These are phyloP conservation scores for Magnolia sinica DNA, from an alignment of 164 flowering plant species.

Conservation along the genomic window DNA sequence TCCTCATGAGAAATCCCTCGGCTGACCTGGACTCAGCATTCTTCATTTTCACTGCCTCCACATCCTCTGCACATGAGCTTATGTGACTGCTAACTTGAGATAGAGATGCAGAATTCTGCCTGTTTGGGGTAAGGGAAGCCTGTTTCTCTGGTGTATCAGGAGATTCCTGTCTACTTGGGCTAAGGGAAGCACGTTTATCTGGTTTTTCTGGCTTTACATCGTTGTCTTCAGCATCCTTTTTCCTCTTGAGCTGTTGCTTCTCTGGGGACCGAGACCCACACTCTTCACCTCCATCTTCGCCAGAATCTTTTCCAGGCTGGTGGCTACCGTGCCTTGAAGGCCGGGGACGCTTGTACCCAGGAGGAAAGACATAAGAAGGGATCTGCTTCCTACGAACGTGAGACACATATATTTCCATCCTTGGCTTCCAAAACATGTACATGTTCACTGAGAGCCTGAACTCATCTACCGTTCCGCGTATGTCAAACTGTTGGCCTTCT, in stretches of 20 bases:
- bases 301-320: conserved; percentile 30
- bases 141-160: conserved; percentile 7
- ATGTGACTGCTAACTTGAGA: background rate
- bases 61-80: background rate
- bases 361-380: conserved; percentile 80
- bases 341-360: conserved; percentile 63
- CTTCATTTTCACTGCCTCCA: background rate
- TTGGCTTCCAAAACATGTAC: conserved; percentile 85
- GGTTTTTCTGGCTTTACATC: conserved; percentile 5
- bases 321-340: conserved; percentile 39
- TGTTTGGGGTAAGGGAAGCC: conserved; percentile 14
- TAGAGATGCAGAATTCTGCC: conserved; percentile 6
- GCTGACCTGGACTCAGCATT: background rate
- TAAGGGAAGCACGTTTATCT: conserved; percentile 10
- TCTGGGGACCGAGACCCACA: conserved; percentile 29
- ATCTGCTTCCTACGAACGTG: conserved; percentile 87
- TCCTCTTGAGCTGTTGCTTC: conserved; percentile 22
- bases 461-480: conserved; percentile 85
- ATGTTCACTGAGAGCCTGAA: conserved; percentile 68
- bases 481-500: conserved; percentile 97
- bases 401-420: conserved; percentile 88
- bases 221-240: conserved; percentile 5
- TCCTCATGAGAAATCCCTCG: conserved; percentile 30
- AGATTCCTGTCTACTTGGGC: background rate
- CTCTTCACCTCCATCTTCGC: conserved; percentile 28